Evolutionary conservation across 495 filamentous ascomycete genomes (phyloP), one percentile per base, ranked within the genome.

Genomic region (Daldinia vernicosa): DNA sequence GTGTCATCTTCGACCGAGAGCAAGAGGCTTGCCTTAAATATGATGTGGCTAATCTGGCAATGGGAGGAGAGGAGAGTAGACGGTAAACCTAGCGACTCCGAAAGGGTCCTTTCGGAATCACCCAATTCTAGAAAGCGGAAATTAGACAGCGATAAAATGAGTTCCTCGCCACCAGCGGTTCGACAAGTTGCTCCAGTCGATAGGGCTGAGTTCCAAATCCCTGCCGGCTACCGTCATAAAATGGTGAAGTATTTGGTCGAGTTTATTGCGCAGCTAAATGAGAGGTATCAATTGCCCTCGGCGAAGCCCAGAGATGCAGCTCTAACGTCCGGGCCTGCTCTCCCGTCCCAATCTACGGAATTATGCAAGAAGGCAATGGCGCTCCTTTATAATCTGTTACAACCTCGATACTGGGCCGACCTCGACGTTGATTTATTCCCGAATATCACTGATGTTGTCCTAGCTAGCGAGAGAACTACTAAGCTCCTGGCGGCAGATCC

Each of bases 171-270:
- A 47, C 84, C 86, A 7, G 83, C 84, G 15, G 71, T 76, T 24
- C 79, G 82, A 37, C 82, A 80, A 57, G 60, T 64, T 60, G 73
- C 82, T 9, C 77, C 77, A 32, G 80, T 82, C 15, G 90, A 92
- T 56, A 84, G 84, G 57, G 80, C 81, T 2, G 92, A 95, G 51
- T 94, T 92, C 70, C 83, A 87, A 45, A 88, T 95, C 12, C 86
- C 92, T 54, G 72, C 84, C 6, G 75, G 86, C 14, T 87, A 92
- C 37, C 85, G 93, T 12, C 86, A 86, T 8, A 89, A 93, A 74
- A 89, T 98, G 80, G 87, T 97, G 47, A 96, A 94, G 75, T 98
- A 98, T 77, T 85, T 98, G 19, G 92, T 97, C 24, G 91, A 94
- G 39, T 97, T 97, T 78, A 97, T 98, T 74, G 93, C 93, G 6